Evolutionary conservation across 2,329 filamentous ascomycete species (phyloP).

Genomic region (Chaetomium sp.): DNA sequence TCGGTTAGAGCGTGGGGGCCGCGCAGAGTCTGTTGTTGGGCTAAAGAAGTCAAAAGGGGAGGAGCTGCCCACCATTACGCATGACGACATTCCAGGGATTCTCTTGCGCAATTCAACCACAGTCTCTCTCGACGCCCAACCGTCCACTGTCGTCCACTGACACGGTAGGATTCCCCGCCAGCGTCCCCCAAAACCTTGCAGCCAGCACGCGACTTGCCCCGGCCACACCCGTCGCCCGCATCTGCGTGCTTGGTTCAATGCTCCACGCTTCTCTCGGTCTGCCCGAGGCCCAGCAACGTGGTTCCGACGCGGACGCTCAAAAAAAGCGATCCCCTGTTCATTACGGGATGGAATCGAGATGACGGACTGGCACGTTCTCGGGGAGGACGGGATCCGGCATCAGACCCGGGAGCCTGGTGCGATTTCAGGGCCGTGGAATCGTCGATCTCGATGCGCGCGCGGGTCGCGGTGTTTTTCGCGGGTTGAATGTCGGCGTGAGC

Average conservation of each 20-base stretch:
- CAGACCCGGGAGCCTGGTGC: conserved; percentile 6
- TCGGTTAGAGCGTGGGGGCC: conserved; percentile 13
- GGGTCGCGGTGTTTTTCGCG: not conserved
- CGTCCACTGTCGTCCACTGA: not conserved
- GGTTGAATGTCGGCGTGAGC: too few relatives aligned
- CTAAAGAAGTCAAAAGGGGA: conserved; percentile 13
- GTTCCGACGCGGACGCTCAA: not conserved
- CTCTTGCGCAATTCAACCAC: conserved; percentile 18
- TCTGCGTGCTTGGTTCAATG: too few relatives aligned
- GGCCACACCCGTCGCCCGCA: not conserved
- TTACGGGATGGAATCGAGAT: not conserved
- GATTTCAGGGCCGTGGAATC: not conserved
- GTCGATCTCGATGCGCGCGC: conserved; percentile 5
- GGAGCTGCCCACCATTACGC: conserved; percentile 10
- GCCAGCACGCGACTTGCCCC: conserved; percentile 10
- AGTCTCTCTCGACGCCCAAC: conserved; percentile 10
- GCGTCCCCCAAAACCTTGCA: not conserved
- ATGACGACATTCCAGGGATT: conserved; percentile 22
- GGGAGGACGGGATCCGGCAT: not conserved
- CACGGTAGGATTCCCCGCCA: too few relatives aligned
- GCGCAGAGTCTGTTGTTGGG: conserved; percentile 1
- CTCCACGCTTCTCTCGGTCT: conserved; percentile 1
- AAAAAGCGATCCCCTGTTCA: not conserved
- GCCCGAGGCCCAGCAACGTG: not conserved
- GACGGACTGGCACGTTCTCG: not conserved